phyloP scores from a whole-genome alignment of 306 rosid species.

The Dryas alaskensis region DNA sequence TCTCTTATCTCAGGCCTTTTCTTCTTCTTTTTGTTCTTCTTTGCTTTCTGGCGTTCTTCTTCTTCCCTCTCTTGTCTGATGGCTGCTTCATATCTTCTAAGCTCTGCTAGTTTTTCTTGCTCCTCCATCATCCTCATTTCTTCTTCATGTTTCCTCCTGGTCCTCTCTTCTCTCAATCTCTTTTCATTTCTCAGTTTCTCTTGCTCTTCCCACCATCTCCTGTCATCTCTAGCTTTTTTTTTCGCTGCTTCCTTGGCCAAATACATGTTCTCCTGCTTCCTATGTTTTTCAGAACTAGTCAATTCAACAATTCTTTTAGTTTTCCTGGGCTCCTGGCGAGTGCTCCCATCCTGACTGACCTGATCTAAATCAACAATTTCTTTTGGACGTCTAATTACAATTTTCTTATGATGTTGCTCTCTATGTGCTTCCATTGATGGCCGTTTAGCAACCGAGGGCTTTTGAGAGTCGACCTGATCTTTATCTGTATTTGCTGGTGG shows the following conservation, averaged over 20 bases:
- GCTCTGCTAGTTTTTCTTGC: slow-evolving; percentile 61
- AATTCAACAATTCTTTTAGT: slow-evolving; percentile 88
- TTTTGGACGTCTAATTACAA: slow-evolving; percentile 68
- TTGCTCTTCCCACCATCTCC: slow-evolving; percentile 74
- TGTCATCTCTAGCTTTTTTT: slow-evolving; percentile 57
- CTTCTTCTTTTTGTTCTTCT: slow-evolving; percentile 69
- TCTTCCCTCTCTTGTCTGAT: slow-evolving; percentile 88
- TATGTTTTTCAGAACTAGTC: slow-evolving; percentile 58
- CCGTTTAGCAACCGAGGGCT: slow-evolving; percentile 41
- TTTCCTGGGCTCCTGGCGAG: slow-evolving; percentile 60
- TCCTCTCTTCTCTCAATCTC: slow-evolving; percentile 56
- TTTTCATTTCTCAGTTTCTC: slow-evolving; percentile 64
- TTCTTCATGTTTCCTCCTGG: slow-evolving; percentile 59
- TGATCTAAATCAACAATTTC: slow-evolving; percentile 67
- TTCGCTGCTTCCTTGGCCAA: slow-evolving; percentile 42
- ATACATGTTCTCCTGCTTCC: slow-evolving; percentile 52
- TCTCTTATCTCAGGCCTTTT: slow-evolving; percentile 56
- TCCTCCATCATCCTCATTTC: slow-evolving; percentile 65
- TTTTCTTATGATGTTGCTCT: slow-evolving; percentile 75
- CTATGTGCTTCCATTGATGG: slow-evolving; percentile 50
- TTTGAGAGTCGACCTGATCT: slow-evolving; percentile 50
- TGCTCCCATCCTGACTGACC: slow-evolving; percentile 60
- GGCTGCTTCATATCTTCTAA: slow-evolving; percentile 65
- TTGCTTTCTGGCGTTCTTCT: slow-evolving; percentile 81
- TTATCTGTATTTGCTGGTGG: slow-evolving; percentile 48